Conservation (phyloP, 345 rosid genomes). For the Sisymbrium irio region DNA sequence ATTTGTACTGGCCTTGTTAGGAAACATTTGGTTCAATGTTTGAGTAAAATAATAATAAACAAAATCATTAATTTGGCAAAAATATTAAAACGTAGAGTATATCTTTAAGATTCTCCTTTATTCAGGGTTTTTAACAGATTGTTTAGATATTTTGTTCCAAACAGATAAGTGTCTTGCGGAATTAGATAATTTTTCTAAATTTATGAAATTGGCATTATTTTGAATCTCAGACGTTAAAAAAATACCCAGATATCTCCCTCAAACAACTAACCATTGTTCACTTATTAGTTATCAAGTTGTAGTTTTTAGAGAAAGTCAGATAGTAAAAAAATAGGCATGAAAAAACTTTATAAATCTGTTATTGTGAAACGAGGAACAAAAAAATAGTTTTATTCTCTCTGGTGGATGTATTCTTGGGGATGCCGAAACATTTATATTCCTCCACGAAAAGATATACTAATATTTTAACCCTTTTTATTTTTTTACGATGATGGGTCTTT, state of each 20-base stretch:
- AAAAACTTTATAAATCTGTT: background rate
- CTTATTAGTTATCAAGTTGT: background rate
- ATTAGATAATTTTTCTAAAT: background rate
- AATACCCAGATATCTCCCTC: background rate
- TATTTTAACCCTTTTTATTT: background rate
- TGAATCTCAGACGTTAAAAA: background rate
- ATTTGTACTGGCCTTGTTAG: background rate
- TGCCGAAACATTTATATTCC: background rate
- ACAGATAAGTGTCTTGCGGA: too few species aligned
- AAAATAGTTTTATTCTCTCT: background rate
- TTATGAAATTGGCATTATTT: too few species aligned
- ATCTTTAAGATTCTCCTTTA: too few species aligned
- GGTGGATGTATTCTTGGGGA: background rate
- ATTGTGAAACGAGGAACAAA: background rate
- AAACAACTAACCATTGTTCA: background rate
- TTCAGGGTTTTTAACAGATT: too few species aligned
- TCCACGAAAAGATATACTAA: background rate
- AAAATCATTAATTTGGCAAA: too few species aligned
- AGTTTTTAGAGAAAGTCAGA: background rate
- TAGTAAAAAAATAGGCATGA: background rate
- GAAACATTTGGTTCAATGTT: too few species aligned
- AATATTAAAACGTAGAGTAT: too few species aligned
- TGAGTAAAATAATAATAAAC: too few species aligned
- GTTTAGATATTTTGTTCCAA: too few species aligned
- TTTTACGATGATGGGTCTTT: background rate